Conservation (phyloP, 2,329 filamentous ascomycete species). For the Ceratocystis colombiana region DNA sequence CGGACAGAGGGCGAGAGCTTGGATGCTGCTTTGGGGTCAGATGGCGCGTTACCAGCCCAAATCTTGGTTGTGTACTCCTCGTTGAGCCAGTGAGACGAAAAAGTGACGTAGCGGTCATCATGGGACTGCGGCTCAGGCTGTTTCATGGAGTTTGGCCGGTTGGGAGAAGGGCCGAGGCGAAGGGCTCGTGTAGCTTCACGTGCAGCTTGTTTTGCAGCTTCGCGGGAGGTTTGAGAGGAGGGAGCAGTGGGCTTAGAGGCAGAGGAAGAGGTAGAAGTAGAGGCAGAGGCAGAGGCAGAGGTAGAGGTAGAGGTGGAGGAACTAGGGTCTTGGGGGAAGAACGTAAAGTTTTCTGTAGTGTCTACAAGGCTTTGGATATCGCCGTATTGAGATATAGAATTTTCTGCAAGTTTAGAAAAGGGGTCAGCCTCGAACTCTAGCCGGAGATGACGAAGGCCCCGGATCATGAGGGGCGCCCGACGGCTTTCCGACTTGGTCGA, state of each 20-base stretch:
- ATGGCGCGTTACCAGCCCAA: constrained; percentile 30
- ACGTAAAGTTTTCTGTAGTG: constrained; percentile 38
- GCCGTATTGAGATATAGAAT: constrained; percentile 31
- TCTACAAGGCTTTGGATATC: constrained; percentile 39
- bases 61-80: constrained; percentile 30
- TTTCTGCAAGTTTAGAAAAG: constrained; percentile 28
- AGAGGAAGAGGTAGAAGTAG: constrained; percentile 25
- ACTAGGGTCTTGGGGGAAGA: constrained; percentile 34
- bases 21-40: constrained; percentile 7
- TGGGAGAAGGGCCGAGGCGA: constrained; percentile 23
- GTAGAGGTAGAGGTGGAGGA: constrained; percentile 26
- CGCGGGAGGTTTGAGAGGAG: constrained; percentile 2
- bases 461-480: constrained; percentile 38
- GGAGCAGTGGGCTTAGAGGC: constrained; percentile 4
- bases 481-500: constrained; percentile 28
- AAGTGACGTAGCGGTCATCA: constrained; percentile 24
- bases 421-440: constrained; percentile 46
- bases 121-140: constrained; percentile 13
- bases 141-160: constrained; percentile 11
- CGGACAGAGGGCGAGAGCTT: constrained; percentile 21
- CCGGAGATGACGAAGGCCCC: constrained; percentile 44
- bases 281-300: constrained; percentile 24
- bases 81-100: constrained; percentile 29
- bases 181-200: constrained; percentile 20
- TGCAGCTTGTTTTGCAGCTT: constrained; percentile 24